Percentiles rank a stretch among this genome's conserved stretches.
phyloP scores from a whole-genome alignment of 2,329 filamentous ascomycete species.

The Hymenotorrendiella dingleyae region DNA sequence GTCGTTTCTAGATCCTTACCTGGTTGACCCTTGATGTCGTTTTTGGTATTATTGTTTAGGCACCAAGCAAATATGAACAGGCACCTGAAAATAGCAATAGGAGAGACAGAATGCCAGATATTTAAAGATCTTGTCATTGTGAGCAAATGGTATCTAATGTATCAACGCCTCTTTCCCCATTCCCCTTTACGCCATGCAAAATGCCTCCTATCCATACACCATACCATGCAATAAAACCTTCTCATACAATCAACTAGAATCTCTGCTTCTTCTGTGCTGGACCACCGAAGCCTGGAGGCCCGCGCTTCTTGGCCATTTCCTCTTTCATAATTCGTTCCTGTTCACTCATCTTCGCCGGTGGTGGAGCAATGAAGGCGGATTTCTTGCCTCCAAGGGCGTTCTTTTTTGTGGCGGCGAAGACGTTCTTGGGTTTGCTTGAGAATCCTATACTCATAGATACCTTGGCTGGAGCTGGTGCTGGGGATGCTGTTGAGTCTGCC shows the following conservation, averaged over 20 bases:
- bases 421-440: slow-evolving; percentile 68
- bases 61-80: too few relatives aligned
- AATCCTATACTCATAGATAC: slow-evolving; percentile 61
- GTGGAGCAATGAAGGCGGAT: slow-evolving; percentile 45
- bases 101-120: too few relatives aligned
- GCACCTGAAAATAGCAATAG: too few relatives aligned
- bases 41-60: too few relatives aligned
- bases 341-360: slow-evolving; percentile 80
- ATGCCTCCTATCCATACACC: slow-evolving; percentile 1
- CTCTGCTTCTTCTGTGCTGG: slow-evolving; percentile 52
- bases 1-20: too few relatives aligned
- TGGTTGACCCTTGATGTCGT: too few relatives aligned
- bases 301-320: slow-evolving; percentile 61
- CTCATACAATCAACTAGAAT: slow-evolving; percentile 19
- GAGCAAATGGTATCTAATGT: slow-evolving; percentile 24
- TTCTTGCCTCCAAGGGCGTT: slow-evolving; percentile 68
- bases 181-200: slow-evolving; percentile 15
- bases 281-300: slow-evolving; percentile 40
- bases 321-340: slow-evolving; percentile 85
- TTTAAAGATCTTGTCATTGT: too few relatives aligned
- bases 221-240: background rate
- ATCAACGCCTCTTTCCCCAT: slow-evolving; percentile 2
- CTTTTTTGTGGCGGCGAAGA: slow-evolving; percentile 63
- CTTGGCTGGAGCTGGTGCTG: slow-evolving; percentile 27
- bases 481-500: slow-evolving; percentile 9